Conservation (phyloP, 139 green algal species). For the Dunaliella primolecta region DNA sequence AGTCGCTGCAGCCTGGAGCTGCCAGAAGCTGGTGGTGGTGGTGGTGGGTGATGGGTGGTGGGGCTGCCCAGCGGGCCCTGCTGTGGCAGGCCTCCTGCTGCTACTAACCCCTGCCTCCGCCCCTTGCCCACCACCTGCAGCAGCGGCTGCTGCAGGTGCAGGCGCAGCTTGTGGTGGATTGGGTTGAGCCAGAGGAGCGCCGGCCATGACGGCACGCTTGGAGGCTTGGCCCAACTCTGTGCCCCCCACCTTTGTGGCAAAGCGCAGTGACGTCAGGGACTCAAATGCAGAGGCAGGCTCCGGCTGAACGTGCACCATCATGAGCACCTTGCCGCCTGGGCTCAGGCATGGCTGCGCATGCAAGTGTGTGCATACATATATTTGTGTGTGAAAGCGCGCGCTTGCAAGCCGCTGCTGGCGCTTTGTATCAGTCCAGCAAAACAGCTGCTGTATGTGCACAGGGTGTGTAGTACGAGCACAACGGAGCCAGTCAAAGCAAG, state of each 20-base stretch:
- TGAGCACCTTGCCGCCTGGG: conserved; percentile 71
- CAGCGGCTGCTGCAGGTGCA: too few species aligned
- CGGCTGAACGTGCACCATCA: conserved; percentile 77
- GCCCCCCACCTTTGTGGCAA: conserved; percentile 63
- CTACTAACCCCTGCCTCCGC: background rate
- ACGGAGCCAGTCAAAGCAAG: too few species aligned
- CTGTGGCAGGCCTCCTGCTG: background rate
- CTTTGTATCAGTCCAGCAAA: too few species aligned
- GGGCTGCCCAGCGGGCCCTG: background rate
- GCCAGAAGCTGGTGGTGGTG: background rate
- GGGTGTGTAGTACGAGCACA: too few species aligned
- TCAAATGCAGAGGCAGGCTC: conserved; percentile 48
- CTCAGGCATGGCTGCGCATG: conserved; percentile 63
- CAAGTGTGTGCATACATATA: background rate
- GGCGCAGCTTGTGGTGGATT: background rate
- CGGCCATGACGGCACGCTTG: background rate
- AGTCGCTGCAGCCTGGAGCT: background rate
- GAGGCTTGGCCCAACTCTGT: background rate
- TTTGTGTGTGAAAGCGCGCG: background rate
- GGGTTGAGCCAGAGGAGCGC: background rate
- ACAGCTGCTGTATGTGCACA: too few species aligned
- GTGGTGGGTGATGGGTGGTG: background rate
- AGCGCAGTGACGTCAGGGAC: conserved; percentile 68
- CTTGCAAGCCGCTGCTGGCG: too few species aligned
- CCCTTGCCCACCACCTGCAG: too few species aligned